A percentile compares a stretch with the other conserved stretches of the same genome.
Conservation (phyloP, 352 stramenopile species). For the Phytophthora pinifolia region DNA sequence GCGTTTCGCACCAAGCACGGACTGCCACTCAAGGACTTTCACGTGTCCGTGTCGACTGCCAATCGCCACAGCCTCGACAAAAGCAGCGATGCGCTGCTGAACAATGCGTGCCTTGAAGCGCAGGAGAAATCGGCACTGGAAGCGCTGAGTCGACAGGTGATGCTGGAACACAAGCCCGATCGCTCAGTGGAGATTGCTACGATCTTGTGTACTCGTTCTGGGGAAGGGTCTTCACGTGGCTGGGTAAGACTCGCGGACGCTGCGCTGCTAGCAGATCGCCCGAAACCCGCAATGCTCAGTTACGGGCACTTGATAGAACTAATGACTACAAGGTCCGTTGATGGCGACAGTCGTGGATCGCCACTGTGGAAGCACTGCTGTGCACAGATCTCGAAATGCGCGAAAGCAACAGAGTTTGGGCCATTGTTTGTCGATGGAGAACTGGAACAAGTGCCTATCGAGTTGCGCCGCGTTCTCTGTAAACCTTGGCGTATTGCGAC, state of each 20-base stretch:
- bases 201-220: conserved; percentile 21
- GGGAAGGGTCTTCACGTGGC: conserved; percentile 18
- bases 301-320: conserved; percentile 22
- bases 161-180: conserved; percentile 27
- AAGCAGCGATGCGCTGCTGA: conserved; percentile 32
- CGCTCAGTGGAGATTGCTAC: conserved; percentile 33
- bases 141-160: conserved; percentile 31
- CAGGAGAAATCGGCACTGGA: conserved; percentile 35
- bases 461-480: conserved; percentile 21
- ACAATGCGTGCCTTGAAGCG: conserved; percentile 8
- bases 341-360: neutral
- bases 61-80: conserved; percentile 61
- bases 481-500: conserved; percentile 28
- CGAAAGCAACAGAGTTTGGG: conserved; percentile 34
- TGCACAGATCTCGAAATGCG: conserved; percentile 21
- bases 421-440: conserved; percentile 31
- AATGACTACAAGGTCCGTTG: conserved; percentile 1
- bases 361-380: conserved; percentile 27
- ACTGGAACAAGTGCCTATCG: conserved; percentile 26
- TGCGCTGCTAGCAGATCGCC: conserved; percentile 18
- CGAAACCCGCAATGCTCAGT: conserved; percentile 45
- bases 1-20: conserved; percentile 41
- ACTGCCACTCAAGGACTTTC: conserved; percentile 50
- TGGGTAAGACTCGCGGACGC: conserved; percentile 39
- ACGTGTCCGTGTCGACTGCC: conserved; percentile 44